Evolutionary conservation across 2,329 filamentous ascomycete species (phyloP).

Genomic region (Trichoderma oligosporum): DNA sequence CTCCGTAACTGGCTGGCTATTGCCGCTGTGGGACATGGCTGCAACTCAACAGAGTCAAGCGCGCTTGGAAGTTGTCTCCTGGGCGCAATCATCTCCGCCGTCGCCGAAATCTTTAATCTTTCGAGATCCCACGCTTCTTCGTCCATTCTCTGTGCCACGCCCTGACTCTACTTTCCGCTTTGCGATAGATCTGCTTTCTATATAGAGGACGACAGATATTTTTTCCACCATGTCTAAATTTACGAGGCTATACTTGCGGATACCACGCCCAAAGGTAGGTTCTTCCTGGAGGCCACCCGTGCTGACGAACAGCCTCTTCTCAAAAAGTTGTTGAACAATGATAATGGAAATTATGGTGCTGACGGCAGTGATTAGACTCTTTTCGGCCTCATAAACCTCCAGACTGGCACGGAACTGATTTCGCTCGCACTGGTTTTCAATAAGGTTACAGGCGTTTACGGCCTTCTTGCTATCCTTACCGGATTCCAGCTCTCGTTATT

Average conservation of each 20-base stretch:
- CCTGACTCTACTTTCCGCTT: neutral
- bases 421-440: conserved; percentile 81
- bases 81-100: conserved; percentile 19
- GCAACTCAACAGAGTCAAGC: neutral
- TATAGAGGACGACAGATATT: neutral
- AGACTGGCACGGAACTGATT: conserved; percentile 82
- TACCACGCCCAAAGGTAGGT: conserved; percentile 41
- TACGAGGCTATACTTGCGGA: conserved; percentile 37
- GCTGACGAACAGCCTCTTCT: neutral
- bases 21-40: neutral
- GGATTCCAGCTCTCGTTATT: conserved; percentile 78
- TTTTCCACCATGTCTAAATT: conserved; percentile 33
- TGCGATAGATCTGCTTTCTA: conserved; percentile 1
- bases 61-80: conserved; percentile 10
- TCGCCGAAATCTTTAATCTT: conserved; percentile 19
- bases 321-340: neutral
- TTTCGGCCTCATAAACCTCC: conserved; percentile 79
- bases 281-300: neutral
- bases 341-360: conserved; percentile 6
- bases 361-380: conserved; percentile 58
- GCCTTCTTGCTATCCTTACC: conserved; percentile 81
- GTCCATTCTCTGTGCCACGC: neutral
- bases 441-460: conserved; percentile 87
- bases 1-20: neutral
- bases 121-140: conserved; percentile 1